Evolutionary conservation across 306 rosid genomes (phyloP), one percentile per base, ranked within the genome.

Genomic region (Canavalia gladiata): DNA sequence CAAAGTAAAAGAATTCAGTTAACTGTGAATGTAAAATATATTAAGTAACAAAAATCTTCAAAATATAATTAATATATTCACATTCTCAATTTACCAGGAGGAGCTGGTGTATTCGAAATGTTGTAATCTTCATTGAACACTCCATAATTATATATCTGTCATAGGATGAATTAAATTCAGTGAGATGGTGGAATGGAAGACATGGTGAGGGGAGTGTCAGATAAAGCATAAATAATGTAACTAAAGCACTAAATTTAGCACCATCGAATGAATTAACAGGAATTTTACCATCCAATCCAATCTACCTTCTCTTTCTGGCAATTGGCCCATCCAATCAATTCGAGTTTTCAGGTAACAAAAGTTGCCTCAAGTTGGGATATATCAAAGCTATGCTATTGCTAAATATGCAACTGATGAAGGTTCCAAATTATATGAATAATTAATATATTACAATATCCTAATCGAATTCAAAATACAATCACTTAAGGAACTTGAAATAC

Each of bases 71-170:
- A 77, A 56, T 33, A 64, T 13, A 82, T 72, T 50, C 52, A 58
- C 42, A 39, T 72, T 74, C 55, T 77, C 60, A 39, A 68, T 67
- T 82, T 90, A 91, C 99, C 97, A 64, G 85, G 84, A 55, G 99
- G 97, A 85, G 97, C 97, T 70, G 98, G 99, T 68, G 99, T 96
- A 84, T 89, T 92, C 50, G 99, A 93, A 80, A 92, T 46, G 80
- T 94, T 96, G 92, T 96, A 96, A 86, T 96, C 99, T 87, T 96
- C 99, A 72, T 46, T 96, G 76, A 12, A 93, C 60, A 52, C 93
- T 84, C 89, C 94, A 84, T 96, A 94, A 76, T 90, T 90, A 90
- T 92, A 96, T 83, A 95, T 93, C 98, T 95, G 92, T 74, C 74
- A 68, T 78, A 74, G 28, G 33, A 50, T 43, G 60, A 41, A 81